Base-by-base conservation (phyloP, 1,284 basidiomycete species). In the Leccinum pachyderme region DNA sequence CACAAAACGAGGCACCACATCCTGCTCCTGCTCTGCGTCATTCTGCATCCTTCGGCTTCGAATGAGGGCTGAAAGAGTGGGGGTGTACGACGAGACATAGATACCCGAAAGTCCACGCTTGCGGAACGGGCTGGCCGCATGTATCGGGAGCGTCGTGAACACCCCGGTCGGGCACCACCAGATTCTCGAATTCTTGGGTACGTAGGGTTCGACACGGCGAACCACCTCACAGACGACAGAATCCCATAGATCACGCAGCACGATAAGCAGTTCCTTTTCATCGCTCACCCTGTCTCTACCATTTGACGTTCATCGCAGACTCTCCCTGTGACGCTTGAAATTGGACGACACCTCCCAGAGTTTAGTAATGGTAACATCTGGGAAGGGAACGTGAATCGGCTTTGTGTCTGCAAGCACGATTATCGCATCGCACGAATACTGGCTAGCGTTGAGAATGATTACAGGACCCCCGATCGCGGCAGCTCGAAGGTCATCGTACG, bases 81-180 rank as follows among this genome's bases (percentile, higher is more conserved):
- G 69, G 0, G 67, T 73, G 47, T 75, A 76, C 0, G 75, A 77
- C 0, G 69, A 73, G 7, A 74, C 53, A 37, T 66, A 73, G 12
- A 66, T 8, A 46, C 74, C 65, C 2, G 59, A 63, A 24, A 75
- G 54, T 24, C 62, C 59, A 1, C 12, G 11, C 31, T 46, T 53
- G 41, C 53, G 49, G 27, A 57, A 60, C 7, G 64, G 60, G 5
- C 65, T 64, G 1, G 75, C 74, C 3, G 73, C 73, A 49, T 77
- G 76, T 2, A 77, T 52, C 0, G 76, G 75, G 5, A 77, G 60
- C 18, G 58, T 60, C 7, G 67, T 70, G 11, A 76, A 57, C 3
- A 37, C 32, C 1, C 63, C 65, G 0, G 74, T 77, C 2, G 73
- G 73, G 53, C 73, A 77, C 75, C 76, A 77, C 73, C 74, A 77